phyloP scores from a whole-genome alignment of 768 basidiomycete species.

The Suillus subalutaceus region DNA sequence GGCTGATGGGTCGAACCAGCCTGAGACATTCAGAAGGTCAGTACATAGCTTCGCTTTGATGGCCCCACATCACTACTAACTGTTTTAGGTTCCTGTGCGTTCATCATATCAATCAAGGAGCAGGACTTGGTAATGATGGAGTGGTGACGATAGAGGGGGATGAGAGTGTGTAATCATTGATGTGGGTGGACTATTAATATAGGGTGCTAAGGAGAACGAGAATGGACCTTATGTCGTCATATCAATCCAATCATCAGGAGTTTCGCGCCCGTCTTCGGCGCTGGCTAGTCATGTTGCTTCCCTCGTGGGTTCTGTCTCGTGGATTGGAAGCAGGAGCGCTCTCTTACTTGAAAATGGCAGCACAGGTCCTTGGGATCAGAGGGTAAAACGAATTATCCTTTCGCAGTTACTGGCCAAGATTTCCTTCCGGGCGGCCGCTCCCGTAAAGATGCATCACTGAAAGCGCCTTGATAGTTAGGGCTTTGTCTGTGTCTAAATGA shows the following conservation, averaged over 20 bases:
- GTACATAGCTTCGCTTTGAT: not conserved
- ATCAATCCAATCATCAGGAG: not conserved
- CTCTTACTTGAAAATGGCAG: not conserved
- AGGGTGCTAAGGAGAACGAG: not conserved
- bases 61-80: not conserved
- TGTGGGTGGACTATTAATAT: not conserved
- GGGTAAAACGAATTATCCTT: not conserved
- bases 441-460: not conserved
- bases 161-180: not conserved
- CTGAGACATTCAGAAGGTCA: not conserved
- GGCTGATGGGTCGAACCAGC: conserved; percentile 7
- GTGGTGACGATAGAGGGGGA: not conserved
- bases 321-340: not conserved
- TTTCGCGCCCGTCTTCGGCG: not conserved
- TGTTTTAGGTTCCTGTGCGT: not conserved
- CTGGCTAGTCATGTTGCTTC: not conserved
- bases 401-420: not conserved
- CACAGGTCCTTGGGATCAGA: not conserved
- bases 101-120: not conserved
- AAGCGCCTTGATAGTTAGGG: not conserved
- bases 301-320: not conserved
- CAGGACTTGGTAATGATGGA: not conserved
- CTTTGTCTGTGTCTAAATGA: not conserved
- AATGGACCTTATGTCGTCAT: not conserved
- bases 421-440: not conserved